Percentiles rank a stretch among this genome's conserved stretches.
Evolutionary conservation across 176 grass and related monocot genomes (phyloP).

Genomic region (Eleusine coracana): DNA sequence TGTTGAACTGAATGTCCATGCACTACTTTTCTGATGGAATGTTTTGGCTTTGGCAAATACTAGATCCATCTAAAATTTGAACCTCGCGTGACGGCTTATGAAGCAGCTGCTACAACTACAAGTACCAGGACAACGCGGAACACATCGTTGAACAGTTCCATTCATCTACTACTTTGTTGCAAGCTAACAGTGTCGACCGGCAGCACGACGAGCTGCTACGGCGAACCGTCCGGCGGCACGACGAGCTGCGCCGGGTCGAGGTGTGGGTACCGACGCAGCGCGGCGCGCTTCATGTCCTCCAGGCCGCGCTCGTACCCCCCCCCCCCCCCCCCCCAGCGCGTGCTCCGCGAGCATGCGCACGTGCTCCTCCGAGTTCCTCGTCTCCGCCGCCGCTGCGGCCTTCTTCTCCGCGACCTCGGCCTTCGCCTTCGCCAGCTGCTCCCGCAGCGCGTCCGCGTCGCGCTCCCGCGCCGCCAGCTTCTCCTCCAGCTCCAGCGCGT

Average conservation of each 20-base stretch:
- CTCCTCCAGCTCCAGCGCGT: conserved; percentile 24
- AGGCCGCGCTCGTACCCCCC: conserved; percentile 15
- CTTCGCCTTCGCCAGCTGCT: background rate
- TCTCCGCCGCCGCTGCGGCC: background rate
- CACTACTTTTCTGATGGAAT: too few species aligned
- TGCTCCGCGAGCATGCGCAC: background rate
- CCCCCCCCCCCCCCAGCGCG: background rate
- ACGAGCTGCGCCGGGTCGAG: background rate
- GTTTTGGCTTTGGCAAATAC: too few species aligned
- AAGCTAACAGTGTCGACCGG: too few species aligned
- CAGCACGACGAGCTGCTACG: too few species aligned
- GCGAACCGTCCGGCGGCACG: background rate
- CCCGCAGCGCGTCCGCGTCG: background rate
- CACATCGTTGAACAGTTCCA: too few species aligned
- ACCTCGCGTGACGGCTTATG: too few species aligned
- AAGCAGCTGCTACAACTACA: too few species aligned
- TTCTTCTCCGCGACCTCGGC: background rate
- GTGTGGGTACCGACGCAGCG: background rate
- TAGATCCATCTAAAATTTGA: too few species aligned
- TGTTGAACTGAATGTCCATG: too few species aligned
- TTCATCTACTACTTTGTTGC: too few species aligned
- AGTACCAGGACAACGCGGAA: too few species aligned
- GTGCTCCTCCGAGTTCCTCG: background rate
- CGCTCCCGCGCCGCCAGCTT: conserved; percentile 11
- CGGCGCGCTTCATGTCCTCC: conserved; percentile 6